Evolutionary conservation across 2,329 filamentous ascomycete genomes (phyloP), one percentile per base, ranked within the genome.

Genomic region (Ascochyta pisi): DNA sequence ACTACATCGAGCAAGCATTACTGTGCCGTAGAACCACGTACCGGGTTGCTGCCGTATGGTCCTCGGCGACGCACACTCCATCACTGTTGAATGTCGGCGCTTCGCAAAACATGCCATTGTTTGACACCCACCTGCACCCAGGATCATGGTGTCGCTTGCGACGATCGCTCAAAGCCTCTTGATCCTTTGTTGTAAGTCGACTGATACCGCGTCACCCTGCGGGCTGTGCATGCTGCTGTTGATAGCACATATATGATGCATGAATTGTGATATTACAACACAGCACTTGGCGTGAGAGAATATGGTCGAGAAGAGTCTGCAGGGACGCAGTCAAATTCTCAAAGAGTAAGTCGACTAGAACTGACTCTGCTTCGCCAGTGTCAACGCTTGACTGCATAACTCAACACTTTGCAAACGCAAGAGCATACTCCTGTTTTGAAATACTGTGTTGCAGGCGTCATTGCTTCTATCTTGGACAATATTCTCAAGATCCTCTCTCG

Each of bases 61-160:
- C 23, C 42, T 51, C 31, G 19, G 35, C 37, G 47, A 26, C 26
- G 42, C 53, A 51, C 43, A 47, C 27, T 48, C 38, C 29, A 43
- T 48, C 53, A 48, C 38, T 51, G 23, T 37, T 41, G 24, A 8
- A 26, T 16, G 42, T 34, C n/a, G 33, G 47, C 53, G 53, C 53
- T 56, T 56, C 53, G 53, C 53, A 56, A 56, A 56, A 56, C 53
- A 51, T 56, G 37, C 53, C 53, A 38, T 13, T 43, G 53, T 56
- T 51, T 51, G 53, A 44, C 43, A 39, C 26, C n/a, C 26, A 48
- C n/a, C 16, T 51, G 42, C 39, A 39, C 16, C 53, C 37, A 47
- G 53, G 43, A 51, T 56, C 37, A 51, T 51, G 42, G 42, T 35
- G 47, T 44, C 26, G 42, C 43, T 43, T 51, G 53, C 47, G 40